phyloP scores from a whole-genome alignment of 257 asterid species.

The Solanum chiquidenum region DNA sequence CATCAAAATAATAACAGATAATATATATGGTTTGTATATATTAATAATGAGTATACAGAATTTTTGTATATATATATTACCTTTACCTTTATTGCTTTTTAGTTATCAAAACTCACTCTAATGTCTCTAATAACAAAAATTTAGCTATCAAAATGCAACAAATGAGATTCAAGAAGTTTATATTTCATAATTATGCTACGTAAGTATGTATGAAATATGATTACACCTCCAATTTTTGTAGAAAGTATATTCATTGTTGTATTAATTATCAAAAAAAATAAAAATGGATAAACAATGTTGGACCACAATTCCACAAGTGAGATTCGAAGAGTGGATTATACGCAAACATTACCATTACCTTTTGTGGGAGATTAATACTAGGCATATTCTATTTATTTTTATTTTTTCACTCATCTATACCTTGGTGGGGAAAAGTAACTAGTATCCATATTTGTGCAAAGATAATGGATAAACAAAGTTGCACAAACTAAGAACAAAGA shows the following conservation, averaged over 20 bases:
- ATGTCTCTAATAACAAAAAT: not conserved
- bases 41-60: not conserved
- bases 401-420: not conserved
- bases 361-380: not conserved
- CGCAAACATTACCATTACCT: not conserved
- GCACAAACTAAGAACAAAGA: not conserved
- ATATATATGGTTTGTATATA: not conserved
- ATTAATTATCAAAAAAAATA: too few relatives aligned
- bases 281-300: too few relatives aligned
- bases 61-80: not conserved
- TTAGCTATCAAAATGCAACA: not conserved
- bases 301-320: too few relatives aligned
- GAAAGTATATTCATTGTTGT: not conserved
- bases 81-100: not conserved
- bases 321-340: not conserved
- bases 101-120: not conserved
- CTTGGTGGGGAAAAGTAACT: not conserved
- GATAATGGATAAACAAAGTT: not conserved
- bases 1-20: not conserved
- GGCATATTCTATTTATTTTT: not conserved
- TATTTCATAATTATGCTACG: too few relatives aligned
- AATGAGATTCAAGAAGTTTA: not conserved
- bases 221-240: not conserved
- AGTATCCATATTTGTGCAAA: not conserved
- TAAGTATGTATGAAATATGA: not conserved